phyloP scores from a whole-genome alignment of 768 basidiomycete species.

The Leccinum truebloodii region DNA sequence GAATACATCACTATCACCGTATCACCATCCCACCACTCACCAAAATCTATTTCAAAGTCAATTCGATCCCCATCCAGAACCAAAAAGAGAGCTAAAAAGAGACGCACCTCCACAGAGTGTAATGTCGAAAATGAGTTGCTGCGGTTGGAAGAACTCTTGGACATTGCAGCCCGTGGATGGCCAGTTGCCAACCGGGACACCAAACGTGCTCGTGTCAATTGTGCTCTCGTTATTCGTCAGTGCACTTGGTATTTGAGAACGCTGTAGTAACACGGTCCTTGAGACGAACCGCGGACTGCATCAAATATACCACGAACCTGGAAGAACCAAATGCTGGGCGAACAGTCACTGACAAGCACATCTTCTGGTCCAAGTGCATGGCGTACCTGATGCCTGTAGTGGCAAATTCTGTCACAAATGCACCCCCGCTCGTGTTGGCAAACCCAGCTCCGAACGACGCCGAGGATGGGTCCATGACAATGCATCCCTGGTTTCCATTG shows the following conservation, averaged over 20 bases:
- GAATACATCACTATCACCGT: background rate
- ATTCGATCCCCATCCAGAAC: constrained; percentile 18
- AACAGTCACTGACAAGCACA: background rate
- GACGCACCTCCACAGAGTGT: constrained; percentile 64
- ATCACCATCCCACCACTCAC: constrained; percentile 21
- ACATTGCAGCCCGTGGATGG: constrained; percentile 56
- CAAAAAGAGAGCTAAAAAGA: background rate
- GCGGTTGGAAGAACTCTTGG: constrained; percentile 55
- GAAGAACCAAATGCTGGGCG: constrained; percentile 34
- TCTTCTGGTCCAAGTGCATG: background rate
- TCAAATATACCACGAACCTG: constrained; percentile 17
- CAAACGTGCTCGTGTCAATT: constrained; percentile 56
- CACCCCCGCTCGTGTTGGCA: constrained; percentile 65
- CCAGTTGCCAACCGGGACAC: constrained; percentile 72
- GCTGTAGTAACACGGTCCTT: constrained; percentile 16
- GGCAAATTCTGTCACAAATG: constrained; percentile 75
- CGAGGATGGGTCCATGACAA: constrained; percentile 53
- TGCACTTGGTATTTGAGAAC: constrained; percentile 45
- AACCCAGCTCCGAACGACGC: constrained; percentile 68
- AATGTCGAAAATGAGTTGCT: constrained; percentile 73
- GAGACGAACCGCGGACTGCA: background rate
- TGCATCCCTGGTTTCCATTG: constrained; percentile 65
- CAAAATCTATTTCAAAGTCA: constrained; percentile 30
- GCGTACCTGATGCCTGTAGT: constrained; percentile 63
- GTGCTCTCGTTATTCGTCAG: constrained; percentile 51